A percentile compares a stretch with the other conserved stretches of the same genome.
Evolutionary conservation across 306 rosid species (phyloP).

Genomic region (Hylodesmum podocarpum): DNA sequence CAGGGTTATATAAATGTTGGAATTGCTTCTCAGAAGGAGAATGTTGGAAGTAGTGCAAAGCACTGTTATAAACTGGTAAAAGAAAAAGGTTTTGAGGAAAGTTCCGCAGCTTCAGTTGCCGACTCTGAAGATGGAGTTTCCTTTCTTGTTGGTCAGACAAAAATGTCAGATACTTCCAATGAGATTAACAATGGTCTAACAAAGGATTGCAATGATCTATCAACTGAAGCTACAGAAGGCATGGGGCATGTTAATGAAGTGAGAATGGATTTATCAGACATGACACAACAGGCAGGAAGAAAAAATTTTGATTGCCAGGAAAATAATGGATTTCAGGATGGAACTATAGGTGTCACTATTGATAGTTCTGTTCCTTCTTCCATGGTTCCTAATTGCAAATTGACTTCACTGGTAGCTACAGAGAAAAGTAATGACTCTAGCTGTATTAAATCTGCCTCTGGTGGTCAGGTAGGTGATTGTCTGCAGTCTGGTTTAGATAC

Average conservation of each 20-base stretch:
- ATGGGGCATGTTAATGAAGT: constrained; percentile 24
- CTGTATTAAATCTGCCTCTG: constrained; percentile 34
- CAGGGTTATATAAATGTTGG: constrained; percentile 99
- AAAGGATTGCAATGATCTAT: constrained; percentile 33
- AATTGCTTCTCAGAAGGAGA: constrained; percentile 81
- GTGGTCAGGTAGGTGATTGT: constrained; percentile 40
- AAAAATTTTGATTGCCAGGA: constrained; percentile 34
- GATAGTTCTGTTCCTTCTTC: constrained; percentile 43
- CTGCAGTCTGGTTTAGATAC: constrained; percentile 48
- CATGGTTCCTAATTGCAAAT: constrained; percentile 40
- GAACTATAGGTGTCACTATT: constrained; percentile 29
- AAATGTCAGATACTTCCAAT: constrained; percentile 45
- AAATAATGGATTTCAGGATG: constrained; percentile 42
- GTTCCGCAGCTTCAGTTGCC: constrained; percentile 65
- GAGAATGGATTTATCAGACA: constrained; percentile 33
- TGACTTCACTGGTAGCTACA: constrained; percentile 39
- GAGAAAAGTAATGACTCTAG: constrained; percentile 44
- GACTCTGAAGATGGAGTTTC: constrained; percentile 97
- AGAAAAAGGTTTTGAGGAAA: constrained; percentile 60
- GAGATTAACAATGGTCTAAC: constrained; percentile 43
- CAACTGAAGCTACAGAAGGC: constrained; percentile 45
- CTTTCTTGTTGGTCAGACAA: constrained; percentile 70
- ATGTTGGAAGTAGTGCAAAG: constrained; percentile 50
- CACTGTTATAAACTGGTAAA: constrained; percentile 62
- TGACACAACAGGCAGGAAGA: constrained; percentile 40